Evolutionary conservation across 129 eudicot genomes (phyloP), one percentile per base, ranked within the genome.

Genomic region (Apium graveolens): DNA sequence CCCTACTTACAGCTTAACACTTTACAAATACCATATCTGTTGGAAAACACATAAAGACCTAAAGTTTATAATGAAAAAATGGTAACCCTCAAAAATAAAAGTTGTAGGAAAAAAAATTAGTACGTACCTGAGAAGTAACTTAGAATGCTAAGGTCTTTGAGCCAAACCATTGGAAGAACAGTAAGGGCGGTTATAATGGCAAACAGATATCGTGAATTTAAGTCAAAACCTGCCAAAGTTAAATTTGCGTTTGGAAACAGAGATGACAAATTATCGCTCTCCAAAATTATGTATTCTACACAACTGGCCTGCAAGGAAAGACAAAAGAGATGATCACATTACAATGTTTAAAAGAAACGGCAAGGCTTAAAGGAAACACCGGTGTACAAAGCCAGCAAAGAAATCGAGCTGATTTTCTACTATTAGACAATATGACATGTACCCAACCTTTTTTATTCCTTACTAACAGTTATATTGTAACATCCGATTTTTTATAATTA

Each of bases 121-220:
- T 68, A 63, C 86, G 73, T 78, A 93, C 98, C 98, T 41, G 98
- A 95, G 21, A 95, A 83, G 86, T 91, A 95, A 86, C 98, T 95
- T 43, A 95, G 89, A 80, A 95, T 81, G 76, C 97, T 88, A 74
- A 95, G 82, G 84, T 95, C 82, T 34, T 88, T 84, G 43, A 95
- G 90, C 87, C 86, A 91, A 79, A 89, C 93, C 32, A 92, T 95
- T 31, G 98, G 98, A 86, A 95, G 98, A 76, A 95, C 97, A 16
- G 92, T 93, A 31, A 91, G 79, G 29, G 94, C 80, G 20, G 91
- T 85, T 78, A 82, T 42, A 31, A 91, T 62, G 11, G 97, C 97
- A 83, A 95, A 95, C 75, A 95, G 80, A 80, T 86, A 87, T 75
- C 80, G 96, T 49, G 98, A 73, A 80, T 90, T 57, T 73, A 95